Base-by-base conservation (phyloP, 2,329 filamentous ascomycete species). In the Botrytis fabae region DNA sequence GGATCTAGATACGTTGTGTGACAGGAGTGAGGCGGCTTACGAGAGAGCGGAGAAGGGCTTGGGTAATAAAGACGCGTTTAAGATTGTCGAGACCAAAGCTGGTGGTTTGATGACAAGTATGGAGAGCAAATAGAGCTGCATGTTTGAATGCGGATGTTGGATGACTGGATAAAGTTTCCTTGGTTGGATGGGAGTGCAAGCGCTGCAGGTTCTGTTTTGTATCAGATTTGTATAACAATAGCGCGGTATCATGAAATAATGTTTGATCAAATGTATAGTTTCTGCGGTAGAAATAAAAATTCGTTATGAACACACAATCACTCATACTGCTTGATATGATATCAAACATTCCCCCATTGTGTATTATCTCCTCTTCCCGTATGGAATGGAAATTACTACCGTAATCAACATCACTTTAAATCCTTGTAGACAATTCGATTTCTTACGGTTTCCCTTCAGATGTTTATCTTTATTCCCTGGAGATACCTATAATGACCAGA, bases 1-100 rank as follows among this genome's bases (percentile, higher is more conserved):
- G 40, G 96, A 98, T 78, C 79, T 99, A 40, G 87, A 91, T 3
- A 89, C 93, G 4, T 81, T 99, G 70, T 93, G 93, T 62, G 95
- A 98, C 75, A 84, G 86, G 66, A 89, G 85, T 72, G 88, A 91
- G 54, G 86, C 85, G 46, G 89, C 89, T 0, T 91, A 90, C 76
- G 88, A 88, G 57, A 86, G 89, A 72, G 95, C 95, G 1, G 94
- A 95, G 74, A 92, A 89, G 79, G 95, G 95, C 0, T 82, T 93
- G 66, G 93, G 94, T 77, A 87, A 91, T 77, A 90, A 90, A 1
- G 91, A 88, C 68, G 87, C 85, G 0, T 97, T 94, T 80, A 89
- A 89, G 80, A 91, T 94, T 69, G 92, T 98, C 20, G 94, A 95
- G 82, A 97, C 93, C n/a, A 90, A 88, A 81, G 84, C 83, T 68